Evolutionary conservation across 345 rosid species (phyloP), one percentile per base, ranked within the genome.

Genomic region (Pistacia vera): DNA sequence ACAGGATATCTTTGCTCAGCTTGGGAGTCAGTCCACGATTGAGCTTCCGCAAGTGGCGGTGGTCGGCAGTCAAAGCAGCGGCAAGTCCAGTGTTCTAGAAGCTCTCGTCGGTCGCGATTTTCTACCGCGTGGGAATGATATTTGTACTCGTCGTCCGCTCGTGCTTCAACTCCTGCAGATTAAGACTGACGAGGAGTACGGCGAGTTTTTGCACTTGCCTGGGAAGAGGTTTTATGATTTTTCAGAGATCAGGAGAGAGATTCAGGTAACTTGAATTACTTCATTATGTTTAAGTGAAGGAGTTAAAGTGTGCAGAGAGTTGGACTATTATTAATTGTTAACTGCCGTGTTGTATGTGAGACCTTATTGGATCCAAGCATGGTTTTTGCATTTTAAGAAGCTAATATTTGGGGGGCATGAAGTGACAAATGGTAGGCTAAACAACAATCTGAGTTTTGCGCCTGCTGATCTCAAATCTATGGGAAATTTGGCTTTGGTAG

Each of bases 1-100:
- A 1, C 99, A 92, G 70, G 99, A 97, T 79, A 97, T 97, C 75
- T 92, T 97, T 77, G 94, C 97, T 10, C 95, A 97, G 86, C 90
- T 97, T 0, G 99, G 98, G 49, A 91, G 89, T 80, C 97, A 94
- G 68, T 91, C 97, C 51, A 85, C 92, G 63, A 94, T 97, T 81
- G 96, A 90, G 85, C 92, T 97, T 62, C 99, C 99, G 79, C 99
- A 97, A 82, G 99, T 97, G 66, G 97, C 97, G 25, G 99, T 94
- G 55, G 97, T 97, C 17, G 99, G 99, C 0, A 94, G 97, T 80
- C 99, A 97, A 84, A 94, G 98, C 82, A 97, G 99, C 79, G 99
- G 99, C 36, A 97, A 97, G 87, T 94, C 98, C 18, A 94, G 98
- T 87, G 99, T 97, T 28, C 91, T 97, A 16, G 99, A 97, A 81